Evolutionary conservation across 2,329 filamentous ascomycete species (phyloP), one percentile per base, ranked within the genome.

Genomic region (Neoscytalidium dimidiatum): DNA sequence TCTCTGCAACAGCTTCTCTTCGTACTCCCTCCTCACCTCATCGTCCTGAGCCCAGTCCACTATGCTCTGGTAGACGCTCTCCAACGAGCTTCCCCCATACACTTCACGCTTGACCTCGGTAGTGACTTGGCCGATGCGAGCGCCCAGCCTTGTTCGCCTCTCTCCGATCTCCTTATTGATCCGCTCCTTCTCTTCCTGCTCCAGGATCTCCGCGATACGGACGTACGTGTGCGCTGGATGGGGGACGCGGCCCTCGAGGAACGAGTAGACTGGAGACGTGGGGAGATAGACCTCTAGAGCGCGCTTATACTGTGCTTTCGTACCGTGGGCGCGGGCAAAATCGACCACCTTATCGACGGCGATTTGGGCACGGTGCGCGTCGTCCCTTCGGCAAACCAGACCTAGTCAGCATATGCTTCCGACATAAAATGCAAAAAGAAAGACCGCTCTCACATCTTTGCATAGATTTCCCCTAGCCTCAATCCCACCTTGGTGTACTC

Each of bases 21-120:
- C 96, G 68, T 94, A 96, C 41, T 86, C 85, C 41, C 94, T 88
- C 51, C 95, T 87, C 35, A 92, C 75, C 23, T 94, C 92, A 73
- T 99, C 95, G 71, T 98, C 92, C 65, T 82, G 86, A 9, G 90
- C 90, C 95, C 95, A 99, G 74, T 97, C 89, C 72, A 97, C 94
- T 58, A 97, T 84, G 60, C 92, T 85, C 64, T 87, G 86, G 74
- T 97, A 98, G 51, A 96, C 80, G 38, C 88, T 81, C 71, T 94
- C 92, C n/a, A 99, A 80, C 66, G 88, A 84, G 77, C 92, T 97
- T 67, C 86, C 84, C 31, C 82, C 82, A 69, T 92, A 89, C 1
- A 97, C 89, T 75, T 99, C 95, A 38, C 89, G 85, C 75, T 94
- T 97, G 56, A 96, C 95, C 67, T 97, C 92, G 2, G 86, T 76